Evolutionary conservation across 2,329 filamentous ascomycete genomes (phyloP), one percentile per base, ranked within the genome.

Genomic region (Pyrenochaeta sp.): DNA sequence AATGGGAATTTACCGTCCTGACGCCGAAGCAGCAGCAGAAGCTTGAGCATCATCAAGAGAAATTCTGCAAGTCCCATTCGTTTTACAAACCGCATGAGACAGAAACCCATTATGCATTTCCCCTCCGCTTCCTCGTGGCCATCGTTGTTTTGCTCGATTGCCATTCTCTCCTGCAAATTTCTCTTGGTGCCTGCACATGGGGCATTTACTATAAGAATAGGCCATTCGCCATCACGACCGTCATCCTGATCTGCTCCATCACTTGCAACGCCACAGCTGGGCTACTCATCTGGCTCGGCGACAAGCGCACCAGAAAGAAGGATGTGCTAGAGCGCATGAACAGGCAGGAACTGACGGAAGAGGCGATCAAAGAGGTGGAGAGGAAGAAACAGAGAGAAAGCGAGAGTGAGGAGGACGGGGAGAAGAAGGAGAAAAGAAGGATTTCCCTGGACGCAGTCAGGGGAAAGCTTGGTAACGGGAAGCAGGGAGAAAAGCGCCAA

Each of bases 31-130:
- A 95, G 71, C 89, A 92, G 67, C 82, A 82, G 54, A 85, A 83
- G 43, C 82, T 96, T 9, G 82, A 87, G 45, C 88, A 95, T 69
- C 91, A 96, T 67, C 89, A 93, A 68, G 83, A 81, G 62, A 94
- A 93, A 67, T 90, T 95, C 67, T 83, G 89, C 68, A 91, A 89
- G 63, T 92, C 89, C 0, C 91, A 96, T 72, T 92, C 90, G 5
- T 96, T 94, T 75, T 96, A 96, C 81, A 93, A 93, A 67, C 91
- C 91, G 0, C 89, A 96, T 73, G 91, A 96, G 75, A 96, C 91
- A 0, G 81, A 86, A 30, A 96, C 91, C 0, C 91, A 96, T 71
- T 83, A 87, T 69, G 89, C 91, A 0, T 96, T 96, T 57, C 90
- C 91, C 0, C 79, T 93, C 1, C 82, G 84, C 29, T 81, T 92